Evolutionary conservation across 495 filamentous ascomycete genomes (phyloP).

Genomic region (Xylaria castorea): DNA sequence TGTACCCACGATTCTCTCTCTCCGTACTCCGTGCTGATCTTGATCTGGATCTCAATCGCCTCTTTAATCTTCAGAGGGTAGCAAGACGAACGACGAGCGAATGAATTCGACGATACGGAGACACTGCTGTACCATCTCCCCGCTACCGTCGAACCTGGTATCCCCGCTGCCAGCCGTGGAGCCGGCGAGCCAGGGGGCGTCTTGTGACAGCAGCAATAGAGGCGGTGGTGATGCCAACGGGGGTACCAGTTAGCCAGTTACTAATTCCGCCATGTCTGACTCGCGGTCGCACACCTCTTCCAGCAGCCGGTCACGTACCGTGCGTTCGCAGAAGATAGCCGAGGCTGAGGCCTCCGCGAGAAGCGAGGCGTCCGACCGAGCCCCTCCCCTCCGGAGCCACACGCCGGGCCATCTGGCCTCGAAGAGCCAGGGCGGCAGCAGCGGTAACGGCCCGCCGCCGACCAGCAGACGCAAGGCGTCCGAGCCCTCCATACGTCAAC

Average conservation of each 20-base stretch:
- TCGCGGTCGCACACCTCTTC: conserved; percentile 38
- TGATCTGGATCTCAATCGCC: not conserved
- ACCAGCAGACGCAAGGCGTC: conserved; percentile 52
- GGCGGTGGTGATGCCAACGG: conserved; percentile 18
- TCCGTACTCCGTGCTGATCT: not conserved
- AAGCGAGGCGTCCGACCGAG: conserved; percentile 35
- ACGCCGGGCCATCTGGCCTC: conserved; percentile 61
- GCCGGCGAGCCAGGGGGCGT: conserved; percentile 6
- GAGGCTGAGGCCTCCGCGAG: conserved; percentile 36
- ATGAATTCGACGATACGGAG: not conserved
- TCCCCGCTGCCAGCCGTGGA: conserved; percentile 10
- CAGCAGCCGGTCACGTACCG: conserved; percentile 32
- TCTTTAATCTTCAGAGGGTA: not conserved
- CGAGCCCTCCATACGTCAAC: conserved; percentile 56
- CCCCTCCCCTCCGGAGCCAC: conserved; percentile 52
- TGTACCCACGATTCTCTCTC: not conserved
- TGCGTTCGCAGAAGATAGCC: conserved; percentile 43
- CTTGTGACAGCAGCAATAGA: not conserved
- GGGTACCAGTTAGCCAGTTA: not conserved
- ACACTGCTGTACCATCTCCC: not conserved
- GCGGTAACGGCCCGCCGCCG: conserved; percentile 2
- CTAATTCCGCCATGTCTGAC: conserved; percentile 38
- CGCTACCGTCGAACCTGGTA: not conserved
- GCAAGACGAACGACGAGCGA: conserved; percentile 4
- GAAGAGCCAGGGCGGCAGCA: conserved; percentile 44